Evolutionary conservation across 139 green algal genomes (phyloP).

Genomic region (Chlorella sp.): DNA sequence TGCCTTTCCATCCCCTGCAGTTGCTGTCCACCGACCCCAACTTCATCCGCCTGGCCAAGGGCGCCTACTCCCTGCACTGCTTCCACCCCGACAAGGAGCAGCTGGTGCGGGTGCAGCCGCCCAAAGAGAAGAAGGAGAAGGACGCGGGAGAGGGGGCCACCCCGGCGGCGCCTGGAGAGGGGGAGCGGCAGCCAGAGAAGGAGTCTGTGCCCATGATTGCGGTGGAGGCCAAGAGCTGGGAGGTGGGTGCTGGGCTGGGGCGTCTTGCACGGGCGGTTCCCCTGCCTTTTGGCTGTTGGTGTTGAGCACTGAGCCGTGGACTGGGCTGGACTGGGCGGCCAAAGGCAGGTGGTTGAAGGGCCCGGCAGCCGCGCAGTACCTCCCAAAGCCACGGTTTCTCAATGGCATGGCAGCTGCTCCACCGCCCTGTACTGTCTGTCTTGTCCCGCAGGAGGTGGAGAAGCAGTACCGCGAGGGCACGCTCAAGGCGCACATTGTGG

Average conservation of each 20-base stretch:
- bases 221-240: constrained; percentile 7
- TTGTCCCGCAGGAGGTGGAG: constrained; percentile 23
- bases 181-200: background rate
- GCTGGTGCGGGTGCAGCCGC: background rate
- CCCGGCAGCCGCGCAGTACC: too few relatives aligned
- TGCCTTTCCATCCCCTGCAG: background rate
- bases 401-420: too few relatives aligned
- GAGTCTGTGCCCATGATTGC: constrained; percentile 11
- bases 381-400: too few relatives aligned
- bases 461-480: constrained; percentile 37
- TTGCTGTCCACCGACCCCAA: constrained; percentile 25
- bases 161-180: background rate
- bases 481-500: background rate
- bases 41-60: constrained; percentile 36
- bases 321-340: background rate
- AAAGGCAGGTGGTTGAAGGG: too few relatives aligned
- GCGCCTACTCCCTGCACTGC: constrained; percentile 45
- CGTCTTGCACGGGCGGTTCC: too few relatives aligned
- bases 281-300: too few relatives aligned
- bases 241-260: background rate
- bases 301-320: too few relatives aligned
- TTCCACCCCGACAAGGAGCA: constrained; percentile 39
- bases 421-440: too few relatives aligned
- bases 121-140: constrained; percentile 20
- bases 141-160: background rate